These are phyloP conservation scores for Tetragonia tetragonoides DNA, from an alignment of 148 eudicot genomes.

Conservation along the genomic window DNA sequence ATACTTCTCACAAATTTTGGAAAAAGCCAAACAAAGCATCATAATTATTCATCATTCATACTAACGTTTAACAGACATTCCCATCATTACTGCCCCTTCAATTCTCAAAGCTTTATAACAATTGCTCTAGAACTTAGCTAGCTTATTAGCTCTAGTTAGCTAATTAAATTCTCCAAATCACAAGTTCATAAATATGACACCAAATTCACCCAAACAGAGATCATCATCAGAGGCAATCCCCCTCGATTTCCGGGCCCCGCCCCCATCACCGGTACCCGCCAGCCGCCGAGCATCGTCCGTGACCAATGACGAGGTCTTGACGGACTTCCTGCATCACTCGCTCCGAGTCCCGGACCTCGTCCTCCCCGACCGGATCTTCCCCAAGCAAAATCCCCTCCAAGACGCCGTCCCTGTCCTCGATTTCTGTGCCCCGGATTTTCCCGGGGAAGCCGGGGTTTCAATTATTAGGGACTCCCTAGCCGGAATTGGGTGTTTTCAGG, in stretches of 20 bases:
- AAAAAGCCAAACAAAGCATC: too few relatives aligned
- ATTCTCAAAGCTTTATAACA: too few relatives aligned
- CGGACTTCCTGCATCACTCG: constrained; percentile 60
- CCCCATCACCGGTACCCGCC: constrained; percentile 76
- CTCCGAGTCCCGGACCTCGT: constrained; percentile 70
- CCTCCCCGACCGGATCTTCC: constrained; percentile 69
- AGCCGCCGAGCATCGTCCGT: constrained; percentile 62
- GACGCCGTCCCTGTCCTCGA: constrained; percentile 52
- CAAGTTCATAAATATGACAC: constrained; percentile 24
- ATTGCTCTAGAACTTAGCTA: neutral
- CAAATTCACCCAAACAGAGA: constrained; percentile 16
- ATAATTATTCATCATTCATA: too few relatives aligned
- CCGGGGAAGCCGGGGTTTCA: neutral
- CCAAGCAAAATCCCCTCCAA: constrained; percentile 47
- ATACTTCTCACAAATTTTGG: too few relatives aligned
- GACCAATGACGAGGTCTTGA: constrained; percentile 60
- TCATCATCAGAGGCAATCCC: constrained; percentile 17
- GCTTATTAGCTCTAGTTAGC: constrained; percentile 5
- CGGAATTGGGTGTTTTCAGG: constrained; percentile 58
- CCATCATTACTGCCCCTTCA: too few relatives aligned
- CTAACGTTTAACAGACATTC: too few relatives aligned
- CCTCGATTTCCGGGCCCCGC: constrained; percentile 78
- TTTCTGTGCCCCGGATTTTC: constrained; percentile 14
- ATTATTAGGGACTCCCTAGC: constrained; percentile 30
- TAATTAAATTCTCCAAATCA: constrained; percentile 7